Evolutionary conservation across 2,329 filamentous ascomycete species (phyloP).

Genomic region (Stemphylium vesicarium): DNA sequence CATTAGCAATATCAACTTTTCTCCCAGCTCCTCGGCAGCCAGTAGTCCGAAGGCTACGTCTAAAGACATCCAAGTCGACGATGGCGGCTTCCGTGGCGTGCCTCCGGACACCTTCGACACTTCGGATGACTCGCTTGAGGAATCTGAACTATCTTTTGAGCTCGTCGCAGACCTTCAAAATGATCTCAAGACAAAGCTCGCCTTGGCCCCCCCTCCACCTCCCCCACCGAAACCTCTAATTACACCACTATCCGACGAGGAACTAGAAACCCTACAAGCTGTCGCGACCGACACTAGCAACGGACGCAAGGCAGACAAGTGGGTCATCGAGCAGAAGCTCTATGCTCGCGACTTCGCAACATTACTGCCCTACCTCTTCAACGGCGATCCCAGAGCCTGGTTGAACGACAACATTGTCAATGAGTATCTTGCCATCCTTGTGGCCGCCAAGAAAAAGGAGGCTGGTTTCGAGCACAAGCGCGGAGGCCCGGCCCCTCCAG

Average conservation of each 20-base stretch:
- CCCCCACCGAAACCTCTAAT: constrained; percentile 28
- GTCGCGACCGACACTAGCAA: constrained; percentile 20
- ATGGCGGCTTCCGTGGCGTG: constrained; percentile 20
- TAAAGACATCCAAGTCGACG: not conserved
- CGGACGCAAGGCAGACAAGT: constrained; percentile 18
- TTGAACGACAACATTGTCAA: constrained; percentile 81
- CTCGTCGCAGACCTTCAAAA: constrained; percentile 27
- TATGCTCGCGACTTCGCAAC: constrained; percentile 67
- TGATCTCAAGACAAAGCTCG: constrained; percentile 20
- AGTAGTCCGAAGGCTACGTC: constrained; percentile 1
- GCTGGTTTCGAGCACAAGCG: constrained; percentile 61
- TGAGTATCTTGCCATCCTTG: constrained; percentile 66
- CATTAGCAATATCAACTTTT: not conserved
- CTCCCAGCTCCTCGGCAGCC: not conserved
- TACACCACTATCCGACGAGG: constrained; percentile 22
- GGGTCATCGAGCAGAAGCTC: constrained; percentile 49
- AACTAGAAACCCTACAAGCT: constrained; percentile 20
- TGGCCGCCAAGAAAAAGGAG: constrained; percentile 63
- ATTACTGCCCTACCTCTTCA: constrained; percentile 51
- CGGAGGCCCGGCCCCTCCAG: constrained; percentile 64
- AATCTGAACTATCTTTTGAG: constrained; percentile 28
- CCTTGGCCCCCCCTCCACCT: constrained; percentile 15
- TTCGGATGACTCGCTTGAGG: constrained; percentile 27
- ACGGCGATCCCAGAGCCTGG: constrained; percentile 62
- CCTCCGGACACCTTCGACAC: constrained; percentile 17